A percentile compares a stretch with the other conserved stretches of the same genome.
Conservation (phyloP, 2,329 filamentous ascomycete species). For the Zymoseptoria crescenta region DNA sequence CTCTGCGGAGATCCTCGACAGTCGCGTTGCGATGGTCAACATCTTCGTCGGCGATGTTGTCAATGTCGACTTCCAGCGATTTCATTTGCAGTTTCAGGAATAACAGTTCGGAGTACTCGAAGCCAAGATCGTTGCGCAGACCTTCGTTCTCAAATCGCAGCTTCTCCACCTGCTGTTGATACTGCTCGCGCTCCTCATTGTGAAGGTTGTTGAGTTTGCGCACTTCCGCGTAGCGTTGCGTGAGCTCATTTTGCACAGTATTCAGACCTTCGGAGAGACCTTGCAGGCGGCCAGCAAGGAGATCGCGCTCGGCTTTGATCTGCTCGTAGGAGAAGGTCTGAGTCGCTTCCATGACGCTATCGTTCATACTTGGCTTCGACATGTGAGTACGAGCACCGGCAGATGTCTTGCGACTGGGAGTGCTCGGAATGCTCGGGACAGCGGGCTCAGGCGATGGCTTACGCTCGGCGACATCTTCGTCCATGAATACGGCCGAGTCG, state of each 20-base stretch:
- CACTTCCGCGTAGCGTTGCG: constrained; percentile 28
- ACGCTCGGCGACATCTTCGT: constrained; percentile 13
- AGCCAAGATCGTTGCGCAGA: constrained; percentile 30
- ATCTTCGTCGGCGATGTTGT: constrained; percentile 1
- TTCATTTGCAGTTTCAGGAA: constrained; percentile 34
- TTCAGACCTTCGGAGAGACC: constrained; percentile 24
- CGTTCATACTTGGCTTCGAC: background rate
- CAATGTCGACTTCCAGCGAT: constrained; percentile 29
- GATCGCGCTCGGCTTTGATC: constrained; percentile 20
- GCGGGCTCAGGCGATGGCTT: constrained; percentile 1
- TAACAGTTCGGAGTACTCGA: constrained; percentile 33
- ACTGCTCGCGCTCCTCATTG: constrained; percentile 24
- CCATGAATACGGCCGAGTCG: constrained; percentile 28
- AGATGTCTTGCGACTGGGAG: background rate
- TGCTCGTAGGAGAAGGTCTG: constrained; percentile 8
- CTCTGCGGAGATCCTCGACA: constrained; percentile 7
- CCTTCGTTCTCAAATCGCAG: constrained; percentile 33
- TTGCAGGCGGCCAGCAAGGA: constrained; percentile 24
- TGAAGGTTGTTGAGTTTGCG: constrained; percentile 26
- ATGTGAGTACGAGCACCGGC: background rate
- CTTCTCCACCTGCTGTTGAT: constrained; percentile 24
- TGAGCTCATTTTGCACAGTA: constrained; percentile 25
- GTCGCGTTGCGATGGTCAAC: constrained; percentile 13
- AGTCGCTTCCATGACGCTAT: constrained; percentile 2
- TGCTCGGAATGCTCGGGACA: background rate